Evolutionary conservation across 1,139 yeast genomes (phyloP), one percentile per base, ranked within the genome.

Genomic region (Debaryomyces fabryi): DNA sequence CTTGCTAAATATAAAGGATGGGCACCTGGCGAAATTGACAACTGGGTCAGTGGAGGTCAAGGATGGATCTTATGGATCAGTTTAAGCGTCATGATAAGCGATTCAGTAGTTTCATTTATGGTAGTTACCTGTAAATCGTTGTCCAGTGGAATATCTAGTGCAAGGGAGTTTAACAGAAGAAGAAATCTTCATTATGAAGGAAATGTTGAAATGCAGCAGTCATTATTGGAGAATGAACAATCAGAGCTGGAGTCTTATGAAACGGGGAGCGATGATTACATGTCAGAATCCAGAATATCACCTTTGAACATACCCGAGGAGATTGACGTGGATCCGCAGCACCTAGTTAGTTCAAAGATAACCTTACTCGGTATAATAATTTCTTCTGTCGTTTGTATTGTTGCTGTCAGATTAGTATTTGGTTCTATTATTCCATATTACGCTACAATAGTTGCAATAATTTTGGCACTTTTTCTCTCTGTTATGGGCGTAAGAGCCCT

Each of bases 61-160:
- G 99, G 99, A 12, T 93, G 99, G 99, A 89, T 93, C 48, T 74
- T 93, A 61, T 93, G 99, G 99, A 76, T 91, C 51, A 86, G 96
- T 64, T 78, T 93, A 57, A 85, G 97, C 32, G 91, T 91, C 36
- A 93, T 93, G 99, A 88, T 93, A 23, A 86, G 90, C 45, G 99
- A 93, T 63, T 88, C 97, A 3, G 73, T 90, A 10, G 90, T 92
- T 1, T 87, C 96, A 0, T 87, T 93, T 58, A 54, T 82, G 1
- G 86, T 88, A 2, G 83, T 91, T 13, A 74, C 85, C 0, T 59
- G 68, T 1, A 78, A 71, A 53, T 80, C 89, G 0, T 47, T 73
- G 16, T 29, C 27, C 10, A 20, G 39, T 18, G 37, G 35, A n/a
- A 16, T 42, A 9, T 5, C 6, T 3, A 38, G 23, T 15, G 13